Evolutionary conservation across 2,329 filamentous ascomycete genomes (phyloP).

Genomic region (Sphaceloma murrayae): DNA sequence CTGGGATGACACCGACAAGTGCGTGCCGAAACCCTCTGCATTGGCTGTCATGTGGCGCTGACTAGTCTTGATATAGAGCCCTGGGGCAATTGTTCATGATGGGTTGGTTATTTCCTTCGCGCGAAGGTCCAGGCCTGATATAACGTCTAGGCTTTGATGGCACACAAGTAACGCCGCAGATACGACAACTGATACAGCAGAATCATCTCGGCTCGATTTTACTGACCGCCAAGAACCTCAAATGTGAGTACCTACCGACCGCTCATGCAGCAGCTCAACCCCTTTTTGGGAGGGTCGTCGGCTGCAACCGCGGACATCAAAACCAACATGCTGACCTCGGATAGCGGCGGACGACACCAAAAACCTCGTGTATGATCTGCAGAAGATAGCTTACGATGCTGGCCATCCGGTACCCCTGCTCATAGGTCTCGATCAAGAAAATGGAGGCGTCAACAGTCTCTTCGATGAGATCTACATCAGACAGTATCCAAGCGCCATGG

Average conservation of each 20-base stretch:
- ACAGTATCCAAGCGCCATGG: constrained; percentile 96
- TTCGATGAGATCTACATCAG: constrained; percentile 94
- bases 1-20: constrained; percentile 71
- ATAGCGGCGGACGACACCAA: constrained; percentile 85
- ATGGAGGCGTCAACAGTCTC: constrained; percentile 93
- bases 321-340: not conserved
- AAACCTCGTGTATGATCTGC: constrained; percentile 76
- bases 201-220: constrained; percentile 83
- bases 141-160: constrained; percentile 59
- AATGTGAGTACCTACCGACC: constrained; percentile 48
- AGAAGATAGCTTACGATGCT: constrained; percentile 81
- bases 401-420: constrained; percentile 82
- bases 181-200: constrained; percentile 68
- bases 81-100: constrained; percentile 35
- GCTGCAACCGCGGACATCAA: too few relatives aligned
- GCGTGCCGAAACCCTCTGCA: constrained; percentile 33
- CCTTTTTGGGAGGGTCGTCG: not conserved
- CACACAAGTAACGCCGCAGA: constrained; percentile 72
- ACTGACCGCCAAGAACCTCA: constrained; percentile 74
- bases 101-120: constrained; percentile 1
- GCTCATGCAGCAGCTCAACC: not conserved
- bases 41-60: constrained; percentile 23
- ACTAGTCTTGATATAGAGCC: constrained; percentile 33
- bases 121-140: constrained; percentile 19
- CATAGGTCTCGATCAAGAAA: constrained; percentile 92